Evolutionary conservation across 2,329 filamentous ascomycete species (phyloP).

Genomic region (Penicillium sp.): DNA sequence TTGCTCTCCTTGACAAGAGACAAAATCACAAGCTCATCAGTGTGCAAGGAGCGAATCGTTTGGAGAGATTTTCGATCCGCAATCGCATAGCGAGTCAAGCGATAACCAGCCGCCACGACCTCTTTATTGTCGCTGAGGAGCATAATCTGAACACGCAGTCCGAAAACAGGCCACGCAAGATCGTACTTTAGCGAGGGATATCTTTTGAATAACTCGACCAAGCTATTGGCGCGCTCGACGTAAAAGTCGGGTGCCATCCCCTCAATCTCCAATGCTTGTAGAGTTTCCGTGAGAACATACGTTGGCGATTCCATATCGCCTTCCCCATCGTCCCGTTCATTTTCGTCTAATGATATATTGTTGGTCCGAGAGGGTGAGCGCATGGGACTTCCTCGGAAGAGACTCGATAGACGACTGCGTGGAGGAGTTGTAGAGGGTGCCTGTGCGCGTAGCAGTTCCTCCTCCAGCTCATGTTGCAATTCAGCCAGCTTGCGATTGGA

Average conservation of each 20-base stretch:
- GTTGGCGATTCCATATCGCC: conserved; percentile 76
- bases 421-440: conserved; percentile 48
- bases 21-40: conserved; percentile 84
- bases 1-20: conserved; percentile 94
- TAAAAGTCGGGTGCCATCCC: conserved; percentile 92
- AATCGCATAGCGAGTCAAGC: conserved; percentile 88
- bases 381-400: conserved; percentile 53
- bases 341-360: conserved; percentile 33
- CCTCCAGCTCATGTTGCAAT: conserved; percentile 54
- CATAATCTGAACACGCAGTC: conserved; percentile 89
- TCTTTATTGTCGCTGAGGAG: conserved; percentile 91
- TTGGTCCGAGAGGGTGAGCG: conserved; percentile 46
- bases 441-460: conserved; percentile 55
- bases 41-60: conserved; percentile 80
- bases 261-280: conserved; percentile 82
- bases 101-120: conserved; percentile 89
- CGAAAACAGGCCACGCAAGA: conserved; percentile 91
- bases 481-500: conserved; percentile 68
- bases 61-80: conserved; percentile 84
- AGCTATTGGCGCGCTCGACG: conserved; percentile 80
- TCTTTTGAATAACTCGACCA: conserved; percentile 94
- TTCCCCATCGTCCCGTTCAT: conserved; percentile 53
- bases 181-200: conserved; percentile 94
- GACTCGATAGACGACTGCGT: conserved; percentile 50
- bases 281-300: conserved; percentile 79